phyloP scores from a whole-genome alignment of 345 rosid species.

The Hibiscus trionum region DNA sequence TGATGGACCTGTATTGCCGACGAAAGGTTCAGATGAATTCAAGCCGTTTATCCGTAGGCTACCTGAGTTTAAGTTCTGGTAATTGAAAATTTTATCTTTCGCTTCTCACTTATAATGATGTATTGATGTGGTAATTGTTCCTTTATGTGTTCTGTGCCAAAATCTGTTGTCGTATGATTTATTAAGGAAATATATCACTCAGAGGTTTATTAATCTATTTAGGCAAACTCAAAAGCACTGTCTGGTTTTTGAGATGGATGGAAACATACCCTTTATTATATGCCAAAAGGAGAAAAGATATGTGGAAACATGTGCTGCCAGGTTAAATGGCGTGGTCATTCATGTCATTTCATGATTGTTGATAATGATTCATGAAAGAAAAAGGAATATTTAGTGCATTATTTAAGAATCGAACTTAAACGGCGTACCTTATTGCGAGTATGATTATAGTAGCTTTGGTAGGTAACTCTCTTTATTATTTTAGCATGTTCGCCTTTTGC shows the following conservation, averaged over 20 bases:
- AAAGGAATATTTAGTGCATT: not conserved
- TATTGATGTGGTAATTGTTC: not conserved
- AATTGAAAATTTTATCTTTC: conserved; percentile 14
- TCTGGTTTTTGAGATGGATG: not conserved
- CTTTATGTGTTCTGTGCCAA: not conserved
- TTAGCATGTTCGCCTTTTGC: not conserved
- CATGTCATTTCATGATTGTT: not conserved
- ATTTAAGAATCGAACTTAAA: not conserved
- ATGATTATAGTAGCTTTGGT: not conserved
- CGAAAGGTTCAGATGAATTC: conserved; percentile 95
- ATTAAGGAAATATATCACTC: not conserved
- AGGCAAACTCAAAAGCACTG: not conserved
- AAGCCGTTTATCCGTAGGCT: conserved; percentile 94
- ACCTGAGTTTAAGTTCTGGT: conserved; percentile 98
- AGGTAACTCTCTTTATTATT: not conserved
- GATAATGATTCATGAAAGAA: not conserved
- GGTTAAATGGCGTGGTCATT: not conserved
- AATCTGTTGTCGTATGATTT: not conserved
- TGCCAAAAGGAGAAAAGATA: not conserved
- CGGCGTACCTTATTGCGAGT: not conserved
- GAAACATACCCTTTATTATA: not conserved
- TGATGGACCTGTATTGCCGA: conserved; percentile 81
- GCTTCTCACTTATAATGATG: not conserved
- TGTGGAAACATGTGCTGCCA: not conserved
- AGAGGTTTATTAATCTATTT: not conserved